Evolutionary conservation across 2,329 filamentous ascomycete genomes (phyloP).

Genomic region (Trichoderma semiorbis): DNA sequence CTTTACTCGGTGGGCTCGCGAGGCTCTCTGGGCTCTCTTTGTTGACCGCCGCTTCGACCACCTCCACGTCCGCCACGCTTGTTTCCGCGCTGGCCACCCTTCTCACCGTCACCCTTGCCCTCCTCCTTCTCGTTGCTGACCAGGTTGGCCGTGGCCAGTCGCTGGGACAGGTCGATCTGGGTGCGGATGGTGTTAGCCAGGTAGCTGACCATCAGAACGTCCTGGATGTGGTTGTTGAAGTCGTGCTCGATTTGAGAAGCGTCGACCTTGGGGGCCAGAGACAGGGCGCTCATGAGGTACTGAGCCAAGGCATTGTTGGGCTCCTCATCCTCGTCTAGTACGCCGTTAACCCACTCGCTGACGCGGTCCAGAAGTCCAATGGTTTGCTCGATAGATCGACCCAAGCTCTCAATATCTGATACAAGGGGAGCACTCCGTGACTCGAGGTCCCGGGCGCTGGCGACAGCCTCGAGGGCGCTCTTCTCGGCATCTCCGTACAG

Average conservation of each 20-base stretch:
- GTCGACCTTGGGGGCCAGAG: conserved; percentile 92
- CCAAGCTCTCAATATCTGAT: conserved; percentile 85
- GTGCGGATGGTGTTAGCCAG: conserved; percentile 98
- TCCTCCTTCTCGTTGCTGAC: conserved; percentile 49
- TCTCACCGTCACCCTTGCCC: conserved; percentile 44
- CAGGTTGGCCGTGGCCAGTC: conserved; percentile 77
- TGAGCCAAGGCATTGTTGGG: conserved; percentile 91
- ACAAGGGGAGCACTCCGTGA: conserved; percentile 68
- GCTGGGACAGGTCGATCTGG: conserved; percentile 96
- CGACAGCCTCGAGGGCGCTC: conserved; percentile 73
- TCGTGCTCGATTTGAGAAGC: conserved; percentile 86
- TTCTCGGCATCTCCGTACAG: conserved; percentile 74
- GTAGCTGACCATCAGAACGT: conserved; percentile 97
- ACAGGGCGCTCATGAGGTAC: conserved; percentile 90
- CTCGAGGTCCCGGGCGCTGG: conserved; percentile 75
- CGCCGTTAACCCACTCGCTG: conserved; percentile 85
- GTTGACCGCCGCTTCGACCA: conserved; percentile 49
- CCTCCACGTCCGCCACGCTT: conserved; percentile 52
- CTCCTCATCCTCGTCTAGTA: conserved; percentile 88
- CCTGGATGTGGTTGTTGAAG: conserved; percentile 99
- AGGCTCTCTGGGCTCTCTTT: conserved; percentile 44
- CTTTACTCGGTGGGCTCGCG: conserved; percentile 38
- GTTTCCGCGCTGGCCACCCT: conserved; percentile 46
- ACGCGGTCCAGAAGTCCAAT: conserved; percentile 87
- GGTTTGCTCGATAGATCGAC: conserved; percentile 82